A percentile compares a stretch with the other conserved stretches of the same genome.
Evolutionary conservation across 2,329 filamentous ascomycete genomes (phyloP).

Genomic region (Colletotrichum sp.): DNA sequence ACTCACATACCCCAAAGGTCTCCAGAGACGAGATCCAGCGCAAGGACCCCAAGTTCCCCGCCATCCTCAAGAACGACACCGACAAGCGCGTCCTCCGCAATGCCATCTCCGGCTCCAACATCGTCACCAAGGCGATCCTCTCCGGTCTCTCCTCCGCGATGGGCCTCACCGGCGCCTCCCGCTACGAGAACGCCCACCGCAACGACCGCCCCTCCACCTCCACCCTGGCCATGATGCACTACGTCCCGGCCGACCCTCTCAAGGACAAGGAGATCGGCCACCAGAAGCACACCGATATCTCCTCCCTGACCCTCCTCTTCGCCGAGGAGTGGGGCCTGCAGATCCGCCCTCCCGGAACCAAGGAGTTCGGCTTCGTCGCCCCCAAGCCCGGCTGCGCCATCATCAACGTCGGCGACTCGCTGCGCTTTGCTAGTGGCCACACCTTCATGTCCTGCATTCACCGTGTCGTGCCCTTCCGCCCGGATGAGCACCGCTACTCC

Average conservation of each 20-base stretch:
- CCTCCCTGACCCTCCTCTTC: conserved; percentile 60
- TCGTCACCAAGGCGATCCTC: conserved; percentile 54
- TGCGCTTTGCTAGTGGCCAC: conserved; percentile 59
- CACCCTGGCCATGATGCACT: conserved; percentile 61
- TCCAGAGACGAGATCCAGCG: conserved; percentile 56
- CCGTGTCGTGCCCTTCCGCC: conserved; percentile 58
- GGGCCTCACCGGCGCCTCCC: conserved; percentile 46
- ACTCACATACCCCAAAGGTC: conserved; percentile 26
- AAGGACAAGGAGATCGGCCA: conserved; percentile 51
- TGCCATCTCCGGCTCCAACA: conserved; percentile 54
- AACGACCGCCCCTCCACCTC: conserved; percentile 54
- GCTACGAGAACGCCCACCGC: conserved; percentile 57
- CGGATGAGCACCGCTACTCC: conserved; percentile 50
- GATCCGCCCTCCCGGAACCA: conserved; percentile 50
- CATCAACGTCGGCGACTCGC: conserved; percentile 64
- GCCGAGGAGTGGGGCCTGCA: conserved; percentile 63
- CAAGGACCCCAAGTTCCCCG: conserved; percentile 49
- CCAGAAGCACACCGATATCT: conserved; percentile 64
- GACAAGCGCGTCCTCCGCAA: conserved; percentile 55
- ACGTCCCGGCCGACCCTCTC: conserved; percentile 48
- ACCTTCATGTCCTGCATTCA: conserved; percentile 63
- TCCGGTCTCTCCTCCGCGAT: conserved; percentile 52
- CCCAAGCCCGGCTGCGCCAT: conserved; percentile 57
- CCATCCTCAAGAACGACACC: conserved; percentile 51
- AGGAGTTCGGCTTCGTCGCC: conserved; percentile 58